Base-by-base conservation (phyloP, 257 asterid genomes). In the Nicotiana tomentosiformis region DNA sequence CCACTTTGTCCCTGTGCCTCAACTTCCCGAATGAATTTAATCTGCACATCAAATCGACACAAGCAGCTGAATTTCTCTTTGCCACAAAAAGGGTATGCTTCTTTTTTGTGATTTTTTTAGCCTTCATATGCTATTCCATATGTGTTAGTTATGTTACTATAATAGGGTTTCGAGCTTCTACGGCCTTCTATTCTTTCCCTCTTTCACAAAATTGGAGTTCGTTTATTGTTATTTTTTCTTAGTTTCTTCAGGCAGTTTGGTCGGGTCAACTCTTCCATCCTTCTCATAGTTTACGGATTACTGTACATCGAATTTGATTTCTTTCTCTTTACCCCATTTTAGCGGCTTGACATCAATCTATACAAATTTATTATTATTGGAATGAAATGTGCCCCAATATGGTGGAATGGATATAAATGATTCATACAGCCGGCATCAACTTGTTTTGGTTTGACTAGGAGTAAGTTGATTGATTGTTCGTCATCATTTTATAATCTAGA, bases 1-100 rank as follows among this genome's bases (percentile, higher is more conserved):
- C 10, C 85, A 26, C 43, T 65, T 66, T 26, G 18, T 37, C 30
- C 7, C 26, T 60, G 57, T 61, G 37, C 84, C 57, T 61, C 39
- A 69, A 30, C 80, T 74, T 82, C 83, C 35, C 29, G 58, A 83
- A 55, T n/a, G 64, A 56, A 35, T 16, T 69, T 68, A 17, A 68
- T 68, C 30, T 35, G 29, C 51, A 33, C 35, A 37, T 69, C 77
- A n/a, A 69, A 18, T 20, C 35, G 26, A 51, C 62, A 15, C 12
- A 14, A 26, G 15, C 62, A 26, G 9, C 39, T 74, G 2, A 26
- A 6, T 7, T 26, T 74, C 7, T 74, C 64, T 74, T 49, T 23
- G 2, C 43, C 15, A 8, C 43, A 14, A 74, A 72, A 0, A 46
- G 43, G 35, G 80, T 74, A 49, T 4, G 64, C 9, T 74, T 1